phyloP scores from a whole-genome alignment of 2,329 filamentous ascomycete species.

The Diaporthe humulicola region DNA sequence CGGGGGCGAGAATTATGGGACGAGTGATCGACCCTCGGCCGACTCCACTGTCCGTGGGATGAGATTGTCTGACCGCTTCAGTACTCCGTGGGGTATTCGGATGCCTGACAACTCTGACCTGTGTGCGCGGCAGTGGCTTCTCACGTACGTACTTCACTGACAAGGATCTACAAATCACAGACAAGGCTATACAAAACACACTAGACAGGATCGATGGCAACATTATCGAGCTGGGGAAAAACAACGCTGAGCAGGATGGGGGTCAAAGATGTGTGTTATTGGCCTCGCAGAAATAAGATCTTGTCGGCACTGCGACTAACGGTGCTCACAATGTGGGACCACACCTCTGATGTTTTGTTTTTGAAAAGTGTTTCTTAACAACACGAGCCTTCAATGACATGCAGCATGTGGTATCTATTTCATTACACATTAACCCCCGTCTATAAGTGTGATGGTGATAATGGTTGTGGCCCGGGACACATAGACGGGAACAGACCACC shows the following conservation, averaged over 20 bases:
- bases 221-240: background rate
- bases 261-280: conserved; percentile 29
- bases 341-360: background rate
- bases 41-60: conserved; percentile 6
- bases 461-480: background rate
- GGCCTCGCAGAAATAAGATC: conserved; percentile 28
- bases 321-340: conserved; percentile 22
- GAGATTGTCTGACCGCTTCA: conserved; percentile 1
- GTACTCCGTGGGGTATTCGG: background rate
- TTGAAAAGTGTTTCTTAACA: conserved; percentile 8
- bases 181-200: background rate
- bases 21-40: background rate
- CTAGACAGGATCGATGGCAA: too few relatives aligned
- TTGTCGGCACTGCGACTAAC: conserved; percentile 24
- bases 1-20: background rate
- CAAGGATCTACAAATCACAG: background rate
- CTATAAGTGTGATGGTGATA: conserved; percentile 1
- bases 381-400: conserved; percentile 23
- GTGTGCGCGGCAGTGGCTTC: background rate
- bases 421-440: conserved; percentile 36
- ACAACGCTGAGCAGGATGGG: background rate
- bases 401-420: conserved; percentile 30
- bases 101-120: background rate
- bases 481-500: background rate
- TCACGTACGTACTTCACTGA: background rate